These are phyloP conservation scores for Microcera coccophila DNA, from an alignment of 2,329 filamentous ascomycete genomes.

Conservation along the genomic window DNA sequence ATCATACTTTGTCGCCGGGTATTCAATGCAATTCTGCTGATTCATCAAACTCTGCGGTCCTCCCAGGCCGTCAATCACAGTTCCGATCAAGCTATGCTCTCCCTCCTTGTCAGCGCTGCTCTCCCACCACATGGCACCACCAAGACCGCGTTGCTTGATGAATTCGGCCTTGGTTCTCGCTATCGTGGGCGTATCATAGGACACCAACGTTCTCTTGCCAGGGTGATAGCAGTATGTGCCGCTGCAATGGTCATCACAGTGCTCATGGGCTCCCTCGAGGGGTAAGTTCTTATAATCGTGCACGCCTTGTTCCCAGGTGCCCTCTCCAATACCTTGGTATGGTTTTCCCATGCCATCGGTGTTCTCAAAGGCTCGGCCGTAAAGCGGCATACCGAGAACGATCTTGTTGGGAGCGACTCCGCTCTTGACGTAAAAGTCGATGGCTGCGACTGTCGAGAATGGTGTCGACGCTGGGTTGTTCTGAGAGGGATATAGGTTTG, in stretches of 20 bases:
- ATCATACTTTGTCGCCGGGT: slow-evolving; percentile 66
- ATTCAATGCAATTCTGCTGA: slow-evolving; percentile 57
- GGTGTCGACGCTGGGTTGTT: slow-evolving; percentile 64
- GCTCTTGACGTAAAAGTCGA: slow-evolving; percentile 64
- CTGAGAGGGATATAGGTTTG: slow-evolving; percentile 66
- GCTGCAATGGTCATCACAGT: slow-evolving; percentile 57
- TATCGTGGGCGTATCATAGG: slow-evolving; percentile 70
- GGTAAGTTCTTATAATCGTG: slow-evolving; percentile 89
- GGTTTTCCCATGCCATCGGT: slow-evolving; percentile 70
- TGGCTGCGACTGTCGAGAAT: slow-evolving; percentile 68
- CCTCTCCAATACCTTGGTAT: slow-evolving; percentile 70
- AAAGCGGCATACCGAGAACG: slow-evolving; percentile 87
- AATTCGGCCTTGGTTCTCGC: slow-evolving; percentile 68
- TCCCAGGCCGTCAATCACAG: slow-evolving; percentile 58
- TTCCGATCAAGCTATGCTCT: slow-evolving; percentile 63
- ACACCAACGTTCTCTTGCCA: slow-evolving; percentile 62
- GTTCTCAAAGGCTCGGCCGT: slow-evolving; percentile 77
- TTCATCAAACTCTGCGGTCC: slow-evolving; percentile 48
- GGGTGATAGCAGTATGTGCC: slow-evolving; percentile 77
- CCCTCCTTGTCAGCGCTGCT: slow-evolving; percentile 70
- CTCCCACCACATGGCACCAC: slow-evolving; percentile 98
- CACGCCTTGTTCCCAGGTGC: slow-evolving; percentile 79
- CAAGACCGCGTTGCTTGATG: slow-evolving; percentile 63
- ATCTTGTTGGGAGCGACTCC: slow-evolving; percentile 69
- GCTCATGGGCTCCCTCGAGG: slow-evolving; percentile 59